phyloP scores from a whole-genome alignment of 495 filamentous ascomycete species.

The Platismatia glauca region DNA sequence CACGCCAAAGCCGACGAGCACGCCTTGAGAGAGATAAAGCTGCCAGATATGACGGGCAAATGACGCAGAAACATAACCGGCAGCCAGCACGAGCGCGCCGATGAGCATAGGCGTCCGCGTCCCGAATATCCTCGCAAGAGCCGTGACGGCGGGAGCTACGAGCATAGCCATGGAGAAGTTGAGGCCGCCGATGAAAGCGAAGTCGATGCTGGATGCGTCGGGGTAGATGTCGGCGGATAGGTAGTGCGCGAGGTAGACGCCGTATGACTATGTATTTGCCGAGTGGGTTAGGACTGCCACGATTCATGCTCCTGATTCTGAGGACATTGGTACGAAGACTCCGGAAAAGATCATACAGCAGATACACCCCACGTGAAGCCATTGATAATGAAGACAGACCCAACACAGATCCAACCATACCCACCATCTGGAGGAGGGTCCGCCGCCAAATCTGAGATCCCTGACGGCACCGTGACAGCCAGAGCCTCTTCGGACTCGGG shows the following conservation, averaged over 20 bases:
- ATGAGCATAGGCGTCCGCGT: slow-evolving; percentile 34
- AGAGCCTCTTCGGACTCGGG: not conserved
- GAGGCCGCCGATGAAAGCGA: slow-evolving; percentile 46
- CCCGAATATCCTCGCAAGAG: slow-evolving; percentile 29
- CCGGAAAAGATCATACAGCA: slow-evolving; percentile 27
- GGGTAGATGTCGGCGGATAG: slow-evolving; percentile 37
- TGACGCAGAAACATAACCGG: slow-evolving; percentile 38
- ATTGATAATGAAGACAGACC: slow-evolving; percentile 44
- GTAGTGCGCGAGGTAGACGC: slow-evolving; percentile 46
- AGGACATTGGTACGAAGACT: not conserved
- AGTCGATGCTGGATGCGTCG: slow-evolving; percentile 36
- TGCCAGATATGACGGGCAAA: slow-evolving; percentile 42
- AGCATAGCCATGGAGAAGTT: slow-evolving; percentile 41
- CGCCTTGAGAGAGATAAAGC: slow-evolving; percentile 43
- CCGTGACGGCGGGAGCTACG: slow-evolving; percentile 41
- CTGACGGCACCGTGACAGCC: not conserved
- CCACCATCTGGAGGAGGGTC: slow-evolving; percentile 38
- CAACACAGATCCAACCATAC: slow-evolving; percentile 48
- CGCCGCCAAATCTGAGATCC: not conserved
- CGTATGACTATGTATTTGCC: slow-evolving; percentile 29
- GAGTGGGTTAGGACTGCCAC: not conserved
- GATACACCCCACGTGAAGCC: slow-evolving; percentile 49
- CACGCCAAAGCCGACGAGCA: slow-evolving; percentile 42
- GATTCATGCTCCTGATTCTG: not conserved
- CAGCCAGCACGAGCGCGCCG: slow-evolving; percentile 35